phyloP scores from a whole-genome alignment of 2,329 filamentous ascomycete species.

The Exophiala bonariae region DNA sequence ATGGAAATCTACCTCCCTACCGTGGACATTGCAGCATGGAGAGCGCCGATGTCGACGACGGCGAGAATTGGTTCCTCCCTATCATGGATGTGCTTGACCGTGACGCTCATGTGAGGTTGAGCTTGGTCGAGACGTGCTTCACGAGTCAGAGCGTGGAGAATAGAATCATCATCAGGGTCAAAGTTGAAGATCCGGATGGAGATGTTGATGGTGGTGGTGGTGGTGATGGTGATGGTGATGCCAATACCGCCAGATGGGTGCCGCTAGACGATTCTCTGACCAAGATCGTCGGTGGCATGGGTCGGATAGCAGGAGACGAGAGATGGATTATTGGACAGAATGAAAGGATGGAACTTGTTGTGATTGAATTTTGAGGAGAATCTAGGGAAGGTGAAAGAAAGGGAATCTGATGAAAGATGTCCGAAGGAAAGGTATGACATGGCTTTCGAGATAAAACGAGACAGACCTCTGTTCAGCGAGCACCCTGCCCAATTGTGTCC shows the following conservation, averaged over 20 bases:
- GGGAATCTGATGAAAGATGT: too few species aligned
- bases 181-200: conserved; percentile 25
- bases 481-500: too few species aligned
- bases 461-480: too few species aligned
- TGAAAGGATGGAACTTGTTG: conserved; percentile 48
- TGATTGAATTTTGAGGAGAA: conserved; percentile 54
- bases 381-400: too few species aligned
- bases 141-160: conserved; percentile 31
- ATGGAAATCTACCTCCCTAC: conserved; percentile 48
- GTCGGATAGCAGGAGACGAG: conserved; percentile 60
- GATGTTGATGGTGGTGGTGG: conserved; percentile 16
- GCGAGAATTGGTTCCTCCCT: conserved; percentile 37
- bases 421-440: too few species aligned
- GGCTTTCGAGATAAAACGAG: too few species aligned
- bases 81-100: conserved; percentile 38
- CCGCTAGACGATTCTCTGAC: conserved; percentile 40
- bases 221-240: neutral
- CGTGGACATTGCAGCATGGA: conserved; percentile 41
- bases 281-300: conserved; percentile 52
- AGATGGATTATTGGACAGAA: conserved; percentile 64
- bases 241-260: conserved; percentile 6
- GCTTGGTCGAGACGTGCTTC: conserved; percentile 36
- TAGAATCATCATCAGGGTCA: conserved; percentile 33
- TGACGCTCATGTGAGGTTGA: conserved; percentile 35
- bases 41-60: conserved; percentile 31